A percentile compares a stretch with the other conserved stretches of the same genome.
phyloP scores from a whole-genome alignment of 208 protist genomes.

The Herpetomonas tarakana region DNA sequence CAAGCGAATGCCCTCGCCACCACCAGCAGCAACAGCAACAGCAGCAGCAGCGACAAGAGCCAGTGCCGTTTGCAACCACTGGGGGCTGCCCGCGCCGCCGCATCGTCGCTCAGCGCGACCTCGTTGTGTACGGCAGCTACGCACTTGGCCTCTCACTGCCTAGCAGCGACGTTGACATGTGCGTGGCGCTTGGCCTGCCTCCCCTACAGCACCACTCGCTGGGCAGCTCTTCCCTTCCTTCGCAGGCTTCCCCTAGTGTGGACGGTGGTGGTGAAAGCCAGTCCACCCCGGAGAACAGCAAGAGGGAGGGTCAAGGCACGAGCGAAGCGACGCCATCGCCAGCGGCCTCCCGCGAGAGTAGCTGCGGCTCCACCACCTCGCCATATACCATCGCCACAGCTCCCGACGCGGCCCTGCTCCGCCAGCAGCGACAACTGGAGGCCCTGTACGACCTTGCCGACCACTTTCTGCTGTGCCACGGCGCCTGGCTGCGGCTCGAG shows the following conservation, averaged over 20 bases:
- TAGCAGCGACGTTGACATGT: constrained; percentile 54
- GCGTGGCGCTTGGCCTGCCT: constrained; percentile 14
- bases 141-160: constrained; percentile 54
- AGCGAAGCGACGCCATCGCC: neutral
- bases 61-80: too few species aligned
- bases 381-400: too few species aligned
- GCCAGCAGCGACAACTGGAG: constrained; percentile 17
- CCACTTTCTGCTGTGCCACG: constrained; percentile 8
- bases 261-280: too few species aligned
- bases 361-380: neutral
- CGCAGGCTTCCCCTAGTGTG: too few species aligned
- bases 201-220: constrained; percentile 17
- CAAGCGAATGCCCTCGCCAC: too few species aligned
- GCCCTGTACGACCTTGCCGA: constrained; percentile 20
- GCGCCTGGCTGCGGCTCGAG: constrained; percentile 18
- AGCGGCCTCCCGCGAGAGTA: neutral
- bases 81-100: too few species aligned
- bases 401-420: neutral
- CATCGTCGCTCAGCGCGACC: neutral
- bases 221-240: constrained; percentile 1
- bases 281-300: neutral
- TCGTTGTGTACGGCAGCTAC: constrained; percentile 61
- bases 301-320: too few species aligned
- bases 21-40: neutral
- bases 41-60: neutral